A percentile compares a stretch with the other conserved stretches of the same genome.
Evolutionary conservation across 1,284 basidiomycete genomes (phyloP).

Genomic region (Leucoagaricus sp.): DNA sequence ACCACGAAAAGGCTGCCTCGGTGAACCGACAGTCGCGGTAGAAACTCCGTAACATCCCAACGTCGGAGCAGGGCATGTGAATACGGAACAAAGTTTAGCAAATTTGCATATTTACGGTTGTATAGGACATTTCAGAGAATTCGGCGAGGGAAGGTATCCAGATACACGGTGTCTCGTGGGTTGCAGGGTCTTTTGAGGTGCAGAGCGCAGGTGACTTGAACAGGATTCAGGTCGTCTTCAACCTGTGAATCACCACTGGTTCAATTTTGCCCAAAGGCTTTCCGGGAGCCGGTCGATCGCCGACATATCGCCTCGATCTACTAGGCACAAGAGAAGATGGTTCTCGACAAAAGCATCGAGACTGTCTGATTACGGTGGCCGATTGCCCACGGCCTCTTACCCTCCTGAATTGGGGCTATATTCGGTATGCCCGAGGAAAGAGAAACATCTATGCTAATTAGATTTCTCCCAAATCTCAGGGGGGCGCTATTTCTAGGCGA

Average conservation of each 20-base stretch:
- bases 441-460: background rate
- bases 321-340: background rate
- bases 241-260: conserved; percentile 1
- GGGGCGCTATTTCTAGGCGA: background rate
- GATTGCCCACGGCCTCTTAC: background rate
- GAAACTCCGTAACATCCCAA: too few relatives aligned
- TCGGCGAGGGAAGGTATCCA: too few relatives aligned
- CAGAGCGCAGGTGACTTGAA: too few relatives aligned
- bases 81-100: too few relatives aligned
- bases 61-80: too few relatives aligned
- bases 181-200: too few relatives aligned
- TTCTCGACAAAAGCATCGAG: background rate
- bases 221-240: background rate
- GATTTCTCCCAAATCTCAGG: background rate
- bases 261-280: background rate
- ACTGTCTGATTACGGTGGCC: background rate
- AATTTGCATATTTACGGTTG: too few relatives aligned
- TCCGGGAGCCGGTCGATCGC: background rate
- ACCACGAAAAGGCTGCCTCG: too few relatives aligned
- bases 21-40: too few relatives aligned
- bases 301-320: background rate
- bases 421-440: background rate
- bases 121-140: too few relatives aligned
- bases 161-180: too few relatives aligned
- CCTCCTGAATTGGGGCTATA: background rate